Evolutionary conservation across 2,329 filamentous ascomycete genomes (phyloP), one percentile per base, ranked within the genome.

Genomic region (Ramichloridium luteum): DNA sequence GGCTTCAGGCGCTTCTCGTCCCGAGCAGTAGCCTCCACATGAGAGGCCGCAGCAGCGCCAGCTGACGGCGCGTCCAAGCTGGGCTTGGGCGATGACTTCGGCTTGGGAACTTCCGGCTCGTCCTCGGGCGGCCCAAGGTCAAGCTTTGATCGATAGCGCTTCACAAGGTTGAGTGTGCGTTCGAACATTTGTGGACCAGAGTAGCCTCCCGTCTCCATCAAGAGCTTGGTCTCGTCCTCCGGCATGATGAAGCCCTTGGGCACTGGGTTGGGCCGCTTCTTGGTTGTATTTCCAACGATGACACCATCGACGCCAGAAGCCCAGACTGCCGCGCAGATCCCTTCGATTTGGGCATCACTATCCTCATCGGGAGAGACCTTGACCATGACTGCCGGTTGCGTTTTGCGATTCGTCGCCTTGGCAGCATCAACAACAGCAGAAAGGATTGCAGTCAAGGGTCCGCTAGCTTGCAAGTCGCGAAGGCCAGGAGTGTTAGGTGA

Each of bases 351-450:
- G 34, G 75, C 65, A 31, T 85, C 76, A 13, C 79, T 74, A 54
- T 94, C 84, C 60, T 96, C 90, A 47, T 98, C 90, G 0, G 90
- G 90, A 37, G 83, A 93, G 13, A 98, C 88, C 64, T 98, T 98
- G 49, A 98, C 90, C 83, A 98, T 93, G 36, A 98, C 83, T 35
- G 67, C 74, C 1, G 82, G 83, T 50, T 78, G 81, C 1, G 68
- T 72, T 53, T 73, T 79, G 44, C 86, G 69, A 16, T 80, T 67
- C 9, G 79, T 70, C 40, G 65, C 64, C 44, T 71, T 64, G 1
- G 85, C 85, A 34, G 88, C 81, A 11, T 73, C 66, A 2, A 96
- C 88, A 0, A 96, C 88, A 1, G 82, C 81, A 6, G 68, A 72
- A 25, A 98, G 62, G 28, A 98, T 78, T 25, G 72, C 65, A 2